Conservation (phyloP, 108 stramenopile genomes). For the Cyclotella atomus region DNA sequence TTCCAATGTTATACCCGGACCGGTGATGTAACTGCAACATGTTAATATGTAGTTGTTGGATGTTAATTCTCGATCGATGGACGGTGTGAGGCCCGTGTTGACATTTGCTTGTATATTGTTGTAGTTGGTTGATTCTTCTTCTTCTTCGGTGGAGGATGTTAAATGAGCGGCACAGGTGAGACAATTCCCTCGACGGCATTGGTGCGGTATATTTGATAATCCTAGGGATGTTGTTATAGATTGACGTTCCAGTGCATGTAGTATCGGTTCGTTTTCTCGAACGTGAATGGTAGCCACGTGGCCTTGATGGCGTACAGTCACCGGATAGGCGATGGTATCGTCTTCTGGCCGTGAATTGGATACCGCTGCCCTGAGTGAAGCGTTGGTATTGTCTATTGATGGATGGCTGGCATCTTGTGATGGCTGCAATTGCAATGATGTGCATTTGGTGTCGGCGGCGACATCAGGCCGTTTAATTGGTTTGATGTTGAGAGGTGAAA, state of each 20-base stretch:
- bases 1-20: conserved; percentile 60
- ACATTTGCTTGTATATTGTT: conserved; percentile 21
- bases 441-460: too few species aligned
- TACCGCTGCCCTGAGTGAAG: too few species aligned
- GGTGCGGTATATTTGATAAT: conserved; percentile 61
- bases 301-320: conserved; percentile 38
- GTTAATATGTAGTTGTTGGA: conserved; percentile 62
- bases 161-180: conserved; percentile 66
- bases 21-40: conserved; percentile 62
- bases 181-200: conserved; percentile 82
- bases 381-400: too few species aligned
- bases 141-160: too few species aligned
- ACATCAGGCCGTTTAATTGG: too few species aligned
- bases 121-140: neutral
- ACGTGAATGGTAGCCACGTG: conserved; percentile 34
- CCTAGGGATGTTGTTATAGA: conserved; percentile 33
- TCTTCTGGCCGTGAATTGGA: too few species aligned
- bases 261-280: conserved; percentile 32
- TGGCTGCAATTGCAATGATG: too few species aligned
- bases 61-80: conserved; percentile 39
- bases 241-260: conserved; percentile 51
- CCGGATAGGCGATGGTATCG: conserved; percentile 33
- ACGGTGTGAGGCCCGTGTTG: conserved; percentile 68
- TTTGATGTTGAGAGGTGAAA: too few species aligned
- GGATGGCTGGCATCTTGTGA: too few species aligned